These are phyloP conservation scores for Amoebophrya sp. DNA, from an alignment of 169 alveolate species.

Conservation along the genomic window DNA sequence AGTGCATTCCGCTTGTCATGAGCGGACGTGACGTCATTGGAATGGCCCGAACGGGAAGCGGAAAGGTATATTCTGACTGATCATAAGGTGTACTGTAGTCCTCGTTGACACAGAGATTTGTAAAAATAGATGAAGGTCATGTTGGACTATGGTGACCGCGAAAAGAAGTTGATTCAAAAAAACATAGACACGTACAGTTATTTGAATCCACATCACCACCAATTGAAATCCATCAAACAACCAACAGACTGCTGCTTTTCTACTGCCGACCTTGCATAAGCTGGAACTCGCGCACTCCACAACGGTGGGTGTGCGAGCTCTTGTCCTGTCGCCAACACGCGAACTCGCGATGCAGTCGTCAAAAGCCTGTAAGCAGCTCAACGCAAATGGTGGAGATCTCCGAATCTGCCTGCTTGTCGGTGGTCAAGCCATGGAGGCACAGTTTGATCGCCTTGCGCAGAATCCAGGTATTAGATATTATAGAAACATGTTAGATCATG, in stretches of 20 bases:
- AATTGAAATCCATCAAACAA: no score
- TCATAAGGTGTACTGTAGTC: no score
- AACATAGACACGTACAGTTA: no score
- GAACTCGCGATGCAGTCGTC: conserved; percentile 78
- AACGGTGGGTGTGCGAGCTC: conserved; percentile 79
- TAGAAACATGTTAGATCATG: no score
- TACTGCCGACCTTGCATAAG: conserved; percentile 66
- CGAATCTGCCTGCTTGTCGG: conserved; percentile 76
- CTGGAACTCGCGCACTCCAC: conserved; percentile 57
- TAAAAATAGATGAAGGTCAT: no score
- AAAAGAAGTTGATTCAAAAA: no score
- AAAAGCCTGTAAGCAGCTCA: conserved; percentile 58
- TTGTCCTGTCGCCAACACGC: conserved; percentile 81
- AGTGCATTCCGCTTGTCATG: conserved; percentile 77
- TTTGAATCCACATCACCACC: no score
- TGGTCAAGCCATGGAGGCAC: conserved; percentile 80
- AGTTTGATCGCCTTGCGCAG: conserved; percentile 79
- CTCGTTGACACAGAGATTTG: no score
- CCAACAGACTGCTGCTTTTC: conserved; percentile 78
- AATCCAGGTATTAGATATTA: conserved; percentile 72
- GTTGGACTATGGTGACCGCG: no score
- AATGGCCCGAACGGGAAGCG: conserved; percentile 84
- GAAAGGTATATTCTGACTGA: conserved; percentile 54
- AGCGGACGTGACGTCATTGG: conserved; percentile 78
- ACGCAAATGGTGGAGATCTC: conserved; percentile 58